Evolutionary conservation across 176 grass and related monocot genomes (phyloP).

Genomic region (Triticum monococcum): DNA sequence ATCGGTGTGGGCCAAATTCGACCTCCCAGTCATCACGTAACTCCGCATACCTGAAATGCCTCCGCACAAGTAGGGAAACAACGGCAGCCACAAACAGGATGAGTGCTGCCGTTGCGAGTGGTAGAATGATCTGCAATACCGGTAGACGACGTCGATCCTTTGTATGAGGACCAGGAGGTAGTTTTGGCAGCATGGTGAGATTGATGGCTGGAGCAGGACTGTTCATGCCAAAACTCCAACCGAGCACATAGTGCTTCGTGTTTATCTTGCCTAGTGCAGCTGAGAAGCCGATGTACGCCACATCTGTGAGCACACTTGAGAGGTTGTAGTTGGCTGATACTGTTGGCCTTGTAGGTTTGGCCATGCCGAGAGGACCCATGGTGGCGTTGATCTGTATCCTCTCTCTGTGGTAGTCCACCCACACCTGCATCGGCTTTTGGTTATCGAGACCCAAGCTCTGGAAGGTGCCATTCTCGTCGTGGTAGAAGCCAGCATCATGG

Average conservation of each 20-base stretch:
- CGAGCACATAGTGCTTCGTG: constrained; percentile 23
- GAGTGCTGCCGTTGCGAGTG: neutral
- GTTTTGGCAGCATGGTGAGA: constrained; percentile 14
- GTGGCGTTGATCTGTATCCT: constrained; percentile 14
- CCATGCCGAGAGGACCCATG: neutral
- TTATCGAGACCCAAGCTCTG: neutral
- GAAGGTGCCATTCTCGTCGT: neutral
- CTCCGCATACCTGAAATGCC: constrained; percentile 16
- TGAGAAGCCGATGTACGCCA: constrained; percentile 33
- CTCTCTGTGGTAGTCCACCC: constrained; percentile 31
- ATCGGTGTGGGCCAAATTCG: constrained; percentile 17
- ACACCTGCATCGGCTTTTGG: constrained; percentile 33
- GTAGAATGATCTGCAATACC: neutral
- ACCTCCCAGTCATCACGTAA: constrained; percentile 15
- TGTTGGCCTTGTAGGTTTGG: constrained; percentile 18
- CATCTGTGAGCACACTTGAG: constrained; percentile 13
- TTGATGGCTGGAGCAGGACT: neutral
- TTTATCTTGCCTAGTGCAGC: constrained; percentile 2
- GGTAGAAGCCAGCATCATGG: constrained; percentile 4
- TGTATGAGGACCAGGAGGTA: neutral
- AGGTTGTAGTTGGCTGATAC: constrained; percentile 10
- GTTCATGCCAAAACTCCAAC: constrained; percentile 22
- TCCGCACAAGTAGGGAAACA: neutral
- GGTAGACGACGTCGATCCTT: neutral
- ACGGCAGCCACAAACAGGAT: neutral